These are phyloP conservation scores for Vitis riparia DNA, from an alignment of 164 flowering plant species.

Conservation along the genomic window DNA sequence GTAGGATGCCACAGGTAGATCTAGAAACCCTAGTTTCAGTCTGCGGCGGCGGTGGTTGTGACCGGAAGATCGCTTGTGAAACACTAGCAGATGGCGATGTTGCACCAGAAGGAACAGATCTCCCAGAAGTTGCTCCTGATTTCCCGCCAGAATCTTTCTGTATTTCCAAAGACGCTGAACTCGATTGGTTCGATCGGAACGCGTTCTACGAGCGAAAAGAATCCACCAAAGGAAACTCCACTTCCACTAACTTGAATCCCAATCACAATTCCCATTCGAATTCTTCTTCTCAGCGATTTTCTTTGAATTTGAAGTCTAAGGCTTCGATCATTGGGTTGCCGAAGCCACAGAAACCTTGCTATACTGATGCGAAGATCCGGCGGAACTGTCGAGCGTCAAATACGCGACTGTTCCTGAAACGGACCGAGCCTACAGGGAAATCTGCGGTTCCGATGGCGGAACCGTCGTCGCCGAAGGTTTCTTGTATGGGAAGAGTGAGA, in stretches of 20 bases:
- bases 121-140: slow-evolving; percentile 26
- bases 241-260: slow-evolving; percentile 22
- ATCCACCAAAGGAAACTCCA: slow-evolving; percentile 43
- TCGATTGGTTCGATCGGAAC: slow-evolving; percentile 77
- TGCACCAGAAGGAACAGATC: neutral
- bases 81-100: slow-evolving; percentile 29
- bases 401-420: slow-evolving; percentile 47
- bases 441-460: slow-evolving; percentile 33
- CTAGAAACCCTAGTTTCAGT: slow-evolving; percentile 50
- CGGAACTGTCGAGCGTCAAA: slow-evolving; percentile 22
- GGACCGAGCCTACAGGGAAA: slow-evolving; percentile 33
- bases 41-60: slow-evolving; percentile 40
- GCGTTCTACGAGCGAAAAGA: slow-evolving; percentile 66
- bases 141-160: slow-evolving; percentile 78
- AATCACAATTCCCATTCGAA: slow-evolving; percentile 24
- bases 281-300: slow-evolving; percentile 49
- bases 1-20: slow-evolving; percentile 60
- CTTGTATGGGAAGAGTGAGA: slow-evolving; percentile 79
- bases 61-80: slow-evolving; percentile 62
- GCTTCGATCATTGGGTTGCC: slow-evolving; percentile 64
- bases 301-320: slow-evolving; percentile 42
- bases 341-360: slow-evolving; percentile 47
- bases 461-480: slow-evolving; percentile 83
- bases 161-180: slow-evolving; percentile 68
- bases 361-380: slow-evolving; percentile 28